Conservation (phyloP, 805 yeast genomes). For the Grigorovia transvaalensis region DNA sequence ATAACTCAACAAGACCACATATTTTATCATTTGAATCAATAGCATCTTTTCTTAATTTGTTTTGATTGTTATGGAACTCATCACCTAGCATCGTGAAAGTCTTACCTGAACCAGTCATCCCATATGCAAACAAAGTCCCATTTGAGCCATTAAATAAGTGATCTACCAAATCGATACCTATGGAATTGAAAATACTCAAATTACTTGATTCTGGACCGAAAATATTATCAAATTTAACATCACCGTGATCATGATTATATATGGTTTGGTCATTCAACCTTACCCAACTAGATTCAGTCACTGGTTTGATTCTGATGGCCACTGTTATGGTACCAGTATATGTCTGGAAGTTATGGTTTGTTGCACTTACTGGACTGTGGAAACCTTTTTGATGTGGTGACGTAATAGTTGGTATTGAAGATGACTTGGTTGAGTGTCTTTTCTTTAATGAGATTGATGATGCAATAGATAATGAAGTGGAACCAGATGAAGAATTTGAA, state of each 20-base stretch:
- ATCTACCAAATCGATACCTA: constrained; percentile 43
- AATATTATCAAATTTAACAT: constrained; percentile 70
- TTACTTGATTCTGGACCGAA: constrained; percentile 52
- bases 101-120: constrained; percentile 91
- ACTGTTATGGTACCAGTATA: constrained; percentile 3
- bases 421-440: background rate
- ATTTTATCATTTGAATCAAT: background rate
- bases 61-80: background rate
- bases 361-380: background rate
- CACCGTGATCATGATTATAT: constrained; percentile 50
- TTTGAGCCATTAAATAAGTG: constrained; percentile 65
- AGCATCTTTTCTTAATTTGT: background rate
- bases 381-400: background rate
- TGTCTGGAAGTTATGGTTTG: background rate
- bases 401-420: background rate
- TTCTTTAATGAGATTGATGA: constrained; percentile 1
- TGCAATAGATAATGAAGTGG: background rate
- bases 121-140: constrained; percentile 87
- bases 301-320: constrained; percentile 2
- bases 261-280: constrained; percentile 27
- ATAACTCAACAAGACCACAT: constrained; percentile 56
- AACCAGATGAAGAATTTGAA: background rate
- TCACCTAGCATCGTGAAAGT: constrained; percentile 80
- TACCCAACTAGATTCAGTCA: constrained; percentile 10
- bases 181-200: constrained; percentile 45